Evolutionary conservation across 768 basidiomycete species (phyloP), one percentile per base, ranked within the genome.

Genomic region (Mycena polygramma): DNA sequence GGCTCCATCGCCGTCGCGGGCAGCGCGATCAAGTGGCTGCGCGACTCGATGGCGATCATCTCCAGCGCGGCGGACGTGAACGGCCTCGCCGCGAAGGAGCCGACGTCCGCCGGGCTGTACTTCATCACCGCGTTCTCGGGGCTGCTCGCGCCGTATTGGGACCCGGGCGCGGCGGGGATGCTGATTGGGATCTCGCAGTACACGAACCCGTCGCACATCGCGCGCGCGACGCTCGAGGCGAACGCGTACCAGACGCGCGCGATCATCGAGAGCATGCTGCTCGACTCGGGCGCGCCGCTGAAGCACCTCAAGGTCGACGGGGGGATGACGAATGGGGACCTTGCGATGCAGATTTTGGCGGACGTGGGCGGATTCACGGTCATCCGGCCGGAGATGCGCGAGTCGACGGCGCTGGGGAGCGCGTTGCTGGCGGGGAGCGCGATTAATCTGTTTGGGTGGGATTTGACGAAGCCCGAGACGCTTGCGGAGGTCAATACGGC

Each of bases 81-180:
- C 77, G 85, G 84, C 8, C 88, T 99, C 39, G 97, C 95, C 2
- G 89, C 86, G 4, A 87, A 90, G 43, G 95, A 92, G 55, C 81
- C 88, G 7, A 89, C 92, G 74, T 92, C 94, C 0, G 97, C 94
- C 43, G 97, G 97, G 10, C 87, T 98, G 37, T 98, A 94, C 83
- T 99, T 99, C 76, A 97, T 99, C 43, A 97, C 97, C 1, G 97
- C 96, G 9, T 98, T 99, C 84, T 93, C 92, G 48, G 98, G 98
- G 64, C 86, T 99, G 30, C 90, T 99, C 35, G 98, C 98, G 22
- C 98, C 98, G 8, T 98, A 95, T 82, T 99, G 98, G 98, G 98
- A 99, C 79, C 90, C 95, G 35, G 90, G 91, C 36, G 98, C 98
- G 36, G 92, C 92, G 22, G 96, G 95, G 0, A 80, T 94, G 48